Percentiles rank a stretch among this genome's conserved stretches.
Conservation (phyloP, 2,329 filamentous ascomycete genomes). For the Blumeriella jaapii region DNA sequence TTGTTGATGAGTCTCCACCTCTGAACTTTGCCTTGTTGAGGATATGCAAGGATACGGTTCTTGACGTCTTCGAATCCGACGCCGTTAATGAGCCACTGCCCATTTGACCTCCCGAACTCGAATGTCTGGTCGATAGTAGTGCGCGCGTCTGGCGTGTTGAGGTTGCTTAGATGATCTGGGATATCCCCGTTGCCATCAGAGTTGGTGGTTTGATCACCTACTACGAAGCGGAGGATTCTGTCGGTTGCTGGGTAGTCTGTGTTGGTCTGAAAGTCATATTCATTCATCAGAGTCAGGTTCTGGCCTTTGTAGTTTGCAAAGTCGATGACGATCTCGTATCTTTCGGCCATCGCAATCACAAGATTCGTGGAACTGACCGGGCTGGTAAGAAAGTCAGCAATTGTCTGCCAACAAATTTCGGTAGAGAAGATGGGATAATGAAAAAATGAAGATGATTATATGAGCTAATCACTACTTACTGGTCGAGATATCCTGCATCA, state of each 20-base stretch:
- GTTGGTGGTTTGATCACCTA: conserved; percentile 3
- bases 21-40: conserved; percentile 35
- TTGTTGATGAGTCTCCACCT: conserved; percentile 26
- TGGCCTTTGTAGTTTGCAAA: conserved; percentile 38
- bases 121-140: conserved; percentile 33
- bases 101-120: conserved; percentile 33
- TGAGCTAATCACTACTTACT: too few species aligned
- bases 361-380: conserved; percentile 34
- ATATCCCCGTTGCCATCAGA: conserved; percentile 24
- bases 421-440: too few species aligned
- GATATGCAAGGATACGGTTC: conserved; percentile 38
- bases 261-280: conserved; percentile 32
- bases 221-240: conserved; percentile 38
- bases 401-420: too few species aligned
- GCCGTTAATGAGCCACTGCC: conserved; percentile 41
- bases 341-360: conserved; percentile 41
- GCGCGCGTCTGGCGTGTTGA: conserved; percentile 7
- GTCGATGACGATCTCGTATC: conserved; percentile 47
- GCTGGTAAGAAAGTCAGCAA: too few species aligned
- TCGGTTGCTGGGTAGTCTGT: conserved; percentile 40
- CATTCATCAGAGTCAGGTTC: conserved; percentile 36
- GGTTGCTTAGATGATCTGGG: conserved; percentile 3
- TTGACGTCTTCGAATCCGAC: conserved; percentile 35
- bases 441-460: too few species aligned
- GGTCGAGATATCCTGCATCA: conserved; percentile 21